Conservation (phyloP, 2,329 filamentous ascomycete species). For the Aspergillus sp. region DNA sequence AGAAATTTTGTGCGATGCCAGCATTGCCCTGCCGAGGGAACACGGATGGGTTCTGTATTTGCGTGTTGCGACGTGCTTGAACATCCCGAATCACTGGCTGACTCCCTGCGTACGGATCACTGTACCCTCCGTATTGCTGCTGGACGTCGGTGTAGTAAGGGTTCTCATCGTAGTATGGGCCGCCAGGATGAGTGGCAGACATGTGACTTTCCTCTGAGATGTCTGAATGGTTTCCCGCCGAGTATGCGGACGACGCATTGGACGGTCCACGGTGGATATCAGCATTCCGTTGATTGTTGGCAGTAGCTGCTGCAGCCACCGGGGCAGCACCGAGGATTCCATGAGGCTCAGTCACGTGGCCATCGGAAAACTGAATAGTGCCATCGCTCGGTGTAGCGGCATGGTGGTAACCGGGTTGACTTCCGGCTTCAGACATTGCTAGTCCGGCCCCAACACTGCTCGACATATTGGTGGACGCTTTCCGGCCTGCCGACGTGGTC, state of each 20-base stretch:
- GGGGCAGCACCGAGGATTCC: conserved; percentile 75
- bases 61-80: conserved; percentile 85
- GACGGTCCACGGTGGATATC: conserved; percentile 88
- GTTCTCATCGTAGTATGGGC: conserved; percentile 59
- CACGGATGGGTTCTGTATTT: conserved; percentile 88
- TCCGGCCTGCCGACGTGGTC: conserved; percentile 74
- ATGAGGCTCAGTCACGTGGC: conserved; percentile 75
- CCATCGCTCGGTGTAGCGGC: conserved; percentile 67
- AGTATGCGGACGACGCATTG: conserved; percentile 96
- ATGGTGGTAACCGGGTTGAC: conserved; percentile 57
- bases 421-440: conserved; percentile 73
- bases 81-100: conserved; percentile 93
- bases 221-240: conserved; percentile 75
- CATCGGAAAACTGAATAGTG: conserved; percentile 65
- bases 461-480: conserved; percentile 87
- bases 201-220: conserved; percentile 60
- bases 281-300: conserved; percentile 60
- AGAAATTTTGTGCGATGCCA: conserved; percentile 97
- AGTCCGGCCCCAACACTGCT: conserved; percentile 65
- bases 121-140: conserved; percentile 57
- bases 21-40: conserved; percentile 88
- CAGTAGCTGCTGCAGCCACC: conserved; percentile 53
- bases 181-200: conserved; percentile 49
- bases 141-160: conserved; percentile 58
- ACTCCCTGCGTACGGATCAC: conserved; percentile 56